Conservation (phyloP, 805 yeast species). For the Pichia californica region DNA sequence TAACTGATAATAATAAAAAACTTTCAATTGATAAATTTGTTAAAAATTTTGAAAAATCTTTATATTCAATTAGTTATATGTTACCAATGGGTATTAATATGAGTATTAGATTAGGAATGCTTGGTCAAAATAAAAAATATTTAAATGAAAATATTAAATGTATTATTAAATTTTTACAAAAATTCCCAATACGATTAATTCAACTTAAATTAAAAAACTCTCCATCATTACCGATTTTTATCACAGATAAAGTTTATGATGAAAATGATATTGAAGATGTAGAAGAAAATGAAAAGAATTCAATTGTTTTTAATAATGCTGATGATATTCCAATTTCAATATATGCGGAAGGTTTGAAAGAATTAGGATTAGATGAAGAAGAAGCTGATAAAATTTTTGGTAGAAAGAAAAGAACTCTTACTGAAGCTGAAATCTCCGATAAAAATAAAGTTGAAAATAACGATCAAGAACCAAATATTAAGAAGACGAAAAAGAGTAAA, state of each 20-base stretch:
- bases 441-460: no score
- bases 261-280: constrained; percentile 41
- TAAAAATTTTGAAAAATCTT: constrained; percentile 52
- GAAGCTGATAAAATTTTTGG: constrained; percentile 58
- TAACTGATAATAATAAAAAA: constrained; percentile 21
- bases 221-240: constrained; percentile 80
- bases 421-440: no score
- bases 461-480: no score
- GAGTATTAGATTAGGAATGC: constrained; percentile 59
- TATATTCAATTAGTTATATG: constrained; percentile 52
- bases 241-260: constrained; percentile 47
- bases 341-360: constrained; percentile 75
- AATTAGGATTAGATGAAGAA: constrained; percentile 70
- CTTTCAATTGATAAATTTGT: constrained; percentile 42
- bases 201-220: constrained; percentile 63
- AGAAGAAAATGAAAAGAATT: constrained; percentile 16
- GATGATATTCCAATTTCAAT: constrained; percentile 38
- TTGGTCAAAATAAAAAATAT: constrained; percentile 38
- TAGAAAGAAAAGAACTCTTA: constrained; percentile 36
- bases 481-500: no score
- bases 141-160: constrained; percentile 55
- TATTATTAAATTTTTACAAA: constrained; percentile 42
- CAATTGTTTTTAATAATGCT: constrained; percentile 21
- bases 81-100: constrained; percentile 72
- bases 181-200: constrained; percentile 45